Base-by-base conservation (phyloP, 257 asterid genomes). In the Jasminum sambac region DNA sequence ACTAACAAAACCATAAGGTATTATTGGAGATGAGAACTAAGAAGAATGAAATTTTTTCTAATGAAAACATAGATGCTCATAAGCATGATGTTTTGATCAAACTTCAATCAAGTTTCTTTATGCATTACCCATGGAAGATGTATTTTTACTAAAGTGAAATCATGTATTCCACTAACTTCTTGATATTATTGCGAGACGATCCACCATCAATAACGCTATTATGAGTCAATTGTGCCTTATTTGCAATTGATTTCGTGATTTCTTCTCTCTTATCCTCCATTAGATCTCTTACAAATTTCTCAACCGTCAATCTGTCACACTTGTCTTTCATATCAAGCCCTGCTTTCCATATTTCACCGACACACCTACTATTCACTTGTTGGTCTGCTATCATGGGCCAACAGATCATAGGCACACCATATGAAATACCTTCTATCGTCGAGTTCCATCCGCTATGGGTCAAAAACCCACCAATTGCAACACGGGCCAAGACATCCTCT, bases 391-490 rank as follows among this genome's bases (percentile, higher is more conserved):
- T 10, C 44, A 8, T 21, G 39, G 87, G 81, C 78, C 83, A 71
- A 61, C 83, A 77, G 36, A 83, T 72, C 87, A 83, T 79, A 9
- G 87, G 83, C 76, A 72, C 70, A 2, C 84, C 87, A 10, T 59
- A 66, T n/a, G 41, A 58, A 60, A 83, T 77, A 34, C 87, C 69
- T 43, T 83, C 87, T 66, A 83, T 25, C 11, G 76, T 69, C 44
- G 87, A 83, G 64, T 83, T 83, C 85, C 85, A 83, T 16, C 87
- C 87, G 50, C 83, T 52, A 46, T 83, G 85, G 12, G 85, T 80
- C 14, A 83, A 59, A 65, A 83, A 83, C 36, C 81, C 83, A 9
- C 83, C 81, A 5, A 80, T 68, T 0, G 83, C 73, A 2, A 21
- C 19, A 71, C 80, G 88, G 62, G 78, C 78, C 64, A 83, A 30